Conservation (phyloP, 2,329 filamentous ascomycete genomes). For the Colletotrichum chlorophyti region DNA sequence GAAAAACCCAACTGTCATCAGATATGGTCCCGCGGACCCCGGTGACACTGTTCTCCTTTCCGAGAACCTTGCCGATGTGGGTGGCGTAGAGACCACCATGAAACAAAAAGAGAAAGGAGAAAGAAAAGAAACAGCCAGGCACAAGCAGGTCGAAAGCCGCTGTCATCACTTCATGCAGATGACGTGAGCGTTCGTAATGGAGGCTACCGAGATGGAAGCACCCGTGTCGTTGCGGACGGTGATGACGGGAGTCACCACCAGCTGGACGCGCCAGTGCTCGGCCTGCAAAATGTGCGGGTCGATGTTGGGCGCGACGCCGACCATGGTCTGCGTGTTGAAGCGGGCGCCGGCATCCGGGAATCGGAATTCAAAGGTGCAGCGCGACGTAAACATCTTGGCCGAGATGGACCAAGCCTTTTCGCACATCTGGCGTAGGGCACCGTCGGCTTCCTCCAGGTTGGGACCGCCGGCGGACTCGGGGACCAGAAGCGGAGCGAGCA, state of each 20-base stretch:
- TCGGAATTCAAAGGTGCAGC: slow-evolving; percentile 52
- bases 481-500: slow-evolving; percentile 48
- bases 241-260: slow-evolving; percentile 61
- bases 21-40: no score
- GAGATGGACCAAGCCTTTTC: slow-evolving; percentile 53
- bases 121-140: neutral
- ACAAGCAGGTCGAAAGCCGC: no score
- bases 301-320: slow-evolving; percentile 49
- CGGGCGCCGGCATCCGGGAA: slow-evolving; percentile 58
- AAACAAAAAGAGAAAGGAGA: neutral
- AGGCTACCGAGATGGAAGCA: slow-evolving; percentile 50
- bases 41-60: no score
- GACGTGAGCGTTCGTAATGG: slow-evolving; percentile 53
- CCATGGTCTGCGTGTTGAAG: slow-evolving; percentile 57
- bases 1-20: no score
- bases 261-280: slow-evolving; percentile 58
- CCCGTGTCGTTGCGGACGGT: slow-evolving; percentile 60
- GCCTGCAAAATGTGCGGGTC: slow-evolving; percentile 53
- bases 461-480: slow-evolving; percentile 31
- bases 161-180: slow-evolving; percentile 47
- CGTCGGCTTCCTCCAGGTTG: slow-evolving; percentile 43
- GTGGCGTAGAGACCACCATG: no score
- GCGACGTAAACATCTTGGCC: slow-evolving; percentile 52
- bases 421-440: slow-evolving; percentile 50
- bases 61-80: no score